phyloP scores from a whole-genome alignment of 2,329 filamentous ascomycete species.

The Orbilia oligospora region DNA sequence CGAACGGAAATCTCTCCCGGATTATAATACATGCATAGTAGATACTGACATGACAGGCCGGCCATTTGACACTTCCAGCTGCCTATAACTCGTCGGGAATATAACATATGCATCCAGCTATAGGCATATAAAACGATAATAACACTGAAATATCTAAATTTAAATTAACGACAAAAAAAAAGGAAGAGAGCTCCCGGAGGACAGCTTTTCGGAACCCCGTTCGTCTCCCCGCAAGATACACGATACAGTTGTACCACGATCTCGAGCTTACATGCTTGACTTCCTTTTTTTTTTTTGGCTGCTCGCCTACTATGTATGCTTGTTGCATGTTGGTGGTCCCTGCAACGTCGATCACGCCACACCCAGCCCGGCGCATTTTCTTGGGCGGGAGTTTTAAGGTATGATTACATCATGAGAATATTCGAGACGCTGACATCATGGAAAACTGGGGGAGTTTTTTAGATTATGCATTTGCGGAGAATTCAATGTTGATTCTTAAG shows the following conservation, averaged over 20 bases:
- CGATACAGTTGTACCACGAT: slow-evolving; percentile 24
- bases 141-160: neutral
- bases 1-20: neutral
- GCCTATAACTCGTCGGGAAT: neutral
- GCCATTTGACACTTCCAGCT: slow-evolving; percentile 20
- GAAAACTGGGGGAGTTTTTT: neutral
- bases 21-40: too few species aligned
- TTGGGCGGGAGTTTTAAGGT: neutral
- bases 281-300: neutral
- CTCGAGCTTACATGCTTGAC: slow-evolving; percentile 8
- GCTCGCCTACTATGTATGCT: neutral
- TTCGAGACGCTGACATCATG: neutral
- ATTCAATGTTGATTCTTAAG: too few species aligned
- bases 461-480: slow-evolving; percentile 4
- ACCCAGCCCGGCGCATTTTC: slow-evolving; percentile 9
- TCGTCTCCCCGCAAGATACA: slow-evolving; percentile 9
- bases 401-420: slow-evolving; percentile 2
- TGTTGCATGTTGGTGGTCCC: neutral
- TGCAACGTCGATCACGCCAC: slow-evolving; percentile 28
- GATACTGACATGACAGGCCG: neutral
- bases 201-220: slow-evolving; percentile 18
- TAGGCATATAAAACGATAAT: slow-evolving; percentile 13
- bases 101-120: too few species aligned
- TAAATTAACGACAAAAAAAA: slow-evolving; percentile 5
- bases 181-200: neutral